phyloP scores from a whole-genome alignment of 768 basidiomycete species.

The Phanerodontia chrysosporium region DNA sequence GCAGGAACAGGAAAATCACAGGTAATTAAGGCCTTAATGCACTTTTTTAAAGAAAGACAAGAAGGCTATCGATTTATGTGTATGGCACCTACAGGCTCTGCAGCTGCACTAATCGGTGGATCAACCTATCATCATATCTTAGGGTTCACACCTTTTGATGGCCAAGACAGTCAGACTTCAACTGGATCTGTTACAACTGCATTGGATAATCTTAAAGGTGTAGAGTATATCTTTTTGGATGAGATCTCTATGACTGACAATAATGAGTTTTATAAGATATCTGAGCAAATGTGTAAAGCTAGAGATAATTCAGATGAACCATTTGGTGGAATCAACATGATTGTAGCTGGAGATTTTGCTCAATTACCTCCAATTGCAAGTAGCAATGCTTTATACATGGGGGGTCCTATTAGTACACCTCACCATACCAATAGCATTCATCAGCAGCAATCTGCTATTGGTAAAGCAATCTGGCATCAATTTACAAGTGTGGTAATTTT shows the following conservation, averaged over 20 bases:
- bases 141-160: not conserved
- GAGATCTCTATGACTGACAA: constrained; percentile 41
- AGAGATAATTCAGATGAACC: constrained; percentile 14
- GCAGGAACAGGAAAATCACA: constrained; percentile 23
- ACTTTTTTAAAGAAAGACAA: constrained; percentile 6
- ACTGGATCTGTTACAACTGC: not conserved
- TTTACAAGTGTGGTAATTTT: constrained; percentile 18
- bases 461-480: constrained; percentile 18
- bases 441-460: constrained; percentile 9
- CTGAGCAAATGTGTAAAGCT: constrained; percentile 18
- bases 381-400: constrained; percentile 19
- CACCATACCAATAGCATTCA: not conserved
- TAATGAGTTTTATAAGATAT: constrained; percentile 23
- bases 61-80: constrained; percentile 12
- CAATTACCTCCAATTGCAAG: constrained; percentile 33
- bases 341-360: constrained; percentile 44
- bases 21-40: constrained; percentile 17
- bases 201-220: constrained; percentile 15
- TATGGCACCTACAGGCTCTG: constrained; percentile 21
- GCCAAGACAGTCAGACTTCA: not conserved
- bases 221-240: constrained; percentile 39
- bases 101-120: constrained; percentile 18
- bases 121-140: constrained; percentile 22
- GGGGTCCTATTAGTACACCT: not conserved
- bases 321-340: constrained; percentile 38